A percentile compares a stretch with the other conserved stretches of the same genome.
These are phyloP conservation scores for Fraxinus anomala DNA, from an alignment of 257 asterid species.

Conservation along the genomic window DNA sequence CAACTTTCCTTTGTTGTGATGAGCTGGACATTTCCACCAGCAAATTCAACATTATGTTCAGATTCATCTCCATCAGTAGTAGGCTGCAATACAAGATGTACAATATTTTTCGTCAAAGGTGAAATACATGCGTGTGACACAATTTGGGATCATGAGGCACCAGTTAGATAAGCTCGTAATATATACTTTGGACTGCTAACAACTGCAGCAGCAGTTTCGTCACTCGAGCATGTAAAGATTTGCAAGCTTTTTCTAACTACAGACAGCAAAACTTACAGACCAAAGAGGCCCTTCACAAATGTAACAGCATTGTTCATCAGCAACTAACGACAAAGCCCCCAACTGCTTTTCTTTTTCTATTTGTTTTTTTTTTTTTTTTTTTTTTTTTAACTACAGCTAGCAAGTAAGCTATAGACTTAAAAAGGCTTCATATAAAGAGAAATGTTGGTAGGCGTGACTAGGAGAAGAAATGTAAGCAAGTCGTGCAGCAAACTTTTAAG, in stretches of 20 bases:
- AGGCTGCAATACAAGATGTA: slow-evolving; percentile 31
- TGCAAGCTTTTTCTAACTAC: not conserved
- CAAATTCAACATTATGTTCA: slow-evolving; percentile 53
- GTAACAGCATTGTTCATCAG: not conserved
- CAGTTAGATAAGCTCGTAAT: not conserved
- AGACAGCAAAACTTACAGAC: not conserved
- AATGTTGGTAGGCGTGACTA: not conserved
- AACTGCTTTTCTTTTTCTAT: not conserved
- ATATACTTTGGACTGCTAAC: not conserved
- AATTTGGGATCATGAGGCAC: not conserved
- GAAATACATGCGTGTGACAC: not conserved
- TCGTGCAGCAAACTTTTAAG: not conserved
- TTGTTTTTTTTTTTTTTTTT: too few relatives aligned
- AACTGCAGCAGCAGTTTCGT: not conserved
- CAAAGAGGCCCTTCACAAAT: not conserved
- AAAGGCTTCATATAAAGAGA: not conserved
- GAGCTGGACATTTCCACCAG: slow-evolving; percentile 90
- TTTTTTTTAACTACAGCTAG: not conserved
- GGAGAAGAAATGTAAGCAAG: not conserved
- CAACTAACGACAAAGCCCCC: not conserved
- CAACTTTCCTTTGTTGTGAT: slow-evolving; percentile 73
- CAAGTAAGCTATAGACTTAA: not conserved
- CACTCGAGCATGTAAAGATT: not conserved
- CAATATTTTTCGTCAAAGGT: slow-evolving; percentile 2
- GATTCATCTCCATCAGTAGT: slow-evolving; percentile 50